Evolutionary conservation across 225 moss, liverwort and hornwort genomes (phyloP).

Genomic region (Rhytidiadelphus loreus): DNA sequence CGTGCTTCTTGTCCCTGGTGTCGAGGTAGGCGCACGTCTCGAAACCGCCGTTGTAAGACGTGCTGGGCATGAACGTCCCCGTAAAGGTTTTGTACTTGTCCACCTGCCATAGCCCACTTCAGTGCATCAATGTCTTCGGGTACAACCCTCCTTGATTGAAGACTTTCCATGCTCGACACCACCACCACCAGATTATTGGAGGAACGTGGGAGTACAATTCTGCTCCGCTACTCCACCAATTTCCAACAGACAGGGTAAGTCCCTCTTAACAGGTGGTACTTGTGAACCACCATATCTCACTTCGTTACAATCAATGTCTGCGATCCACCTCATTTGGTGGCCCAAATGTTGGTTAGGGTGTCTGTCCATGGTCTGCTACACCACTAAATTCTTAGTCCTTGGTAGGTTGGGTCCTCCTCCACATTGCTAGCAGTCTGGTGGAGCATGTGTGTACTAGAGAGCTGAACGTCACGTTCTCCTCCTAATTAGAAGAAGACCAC

Average conservation of each 20-base stretch:
- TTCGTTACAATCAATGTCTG: not conserved
- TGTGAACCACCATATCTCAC: not conserved
- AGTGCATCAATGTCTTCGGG: not conserved
- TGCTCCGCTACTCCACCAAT: not conserved
- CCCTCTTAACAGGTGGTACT: not conserved
- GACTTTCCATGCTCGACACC: not conserved
- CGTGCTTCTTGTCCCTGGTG: slow-evolving; percentile 48
- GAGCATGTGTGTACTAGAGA: not conserved
- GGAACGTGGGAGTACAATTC: not conserved
- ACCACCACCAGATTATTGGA: not conserved
- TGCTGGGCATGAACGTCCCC: slow-evolving; percentile 55
- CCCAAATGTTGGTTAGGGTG: not conserved
- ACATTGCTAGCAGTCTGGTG: not conserved
- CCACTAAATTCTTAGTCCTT: not conserved
- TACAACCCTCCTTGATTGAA: not conserved
- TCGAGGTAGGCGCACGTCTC: slow-evolving; percentile 60
- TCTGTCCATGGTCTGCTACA: not conserved
- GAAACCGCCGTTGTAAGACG: slow-evolving; percentile 38
- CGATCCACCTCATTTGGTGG: not conserved
- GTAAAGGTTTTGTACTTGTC: slow-evolving; percentile 60
- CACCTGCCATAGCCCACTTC: slow-evolving; percentile 5
- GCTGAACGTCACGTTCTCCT: not conserved
- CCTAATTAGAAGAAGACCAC: not conserved
- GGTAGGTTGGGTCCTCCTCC: not conserved
- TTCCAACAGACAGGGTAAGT: not conserved